Evolutionary conservation across 768 basidiomycete genomes (phyloP).

Genomic region (Lentinula detonsa): DNA sequence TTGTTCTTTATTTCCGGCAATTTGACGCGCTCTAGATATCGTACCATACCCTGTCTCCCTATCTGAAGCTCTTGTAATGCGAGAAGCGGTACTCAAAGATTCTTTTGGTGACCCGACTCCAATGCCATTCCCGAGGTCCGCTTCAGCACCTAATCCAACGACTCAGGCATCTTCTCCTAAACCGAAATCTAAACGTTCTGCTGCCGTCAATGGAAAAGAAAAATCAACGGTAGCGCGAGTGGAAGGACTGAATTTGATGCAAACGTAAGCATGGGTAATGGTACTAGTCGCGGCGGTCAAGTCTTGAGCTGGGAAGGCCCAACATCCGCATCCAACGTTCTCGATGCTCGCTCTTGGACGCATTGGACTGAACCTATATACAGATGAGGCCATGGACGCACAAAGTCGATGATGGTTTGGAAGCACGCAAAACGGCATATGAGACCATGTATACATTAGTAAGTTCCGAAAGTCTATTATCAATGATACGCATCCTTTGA

Average conservation of each 20-base stretch:
- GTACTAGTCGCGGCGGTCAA: constrained; percentile 10
- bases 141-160: constrained; percentile 9
- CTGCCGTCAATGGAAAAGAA: constrained; percentile 25
- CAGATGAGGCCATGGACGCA: no score
- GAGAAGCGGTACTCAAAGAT: constrained; percentile 45
- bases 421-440: no score
- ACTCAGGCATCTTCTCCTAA: constrained; percentile 19
- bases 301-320: constrained; percentile 2
- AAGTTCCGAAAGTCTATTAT: no score
- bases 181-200: constrained; percentile 29
- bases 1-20: neutral
- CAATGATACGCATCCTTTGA: no score
- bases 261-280: constrained; percentile 20
- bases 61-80: constrained; percentile 51
- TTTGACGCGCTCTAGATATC: constrained; percentile 40
- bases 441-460: no score
- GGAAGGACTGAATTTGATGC: constrained; percentile 18
- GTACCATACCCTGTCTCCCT: constrained; percentile 60
- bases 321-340: neutral
- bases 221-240: constrained; percentile 20
- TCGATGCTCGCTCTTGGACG: constrained; percentile 9
- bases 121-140: constrained; percentile 20
- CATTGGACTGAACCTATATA: constrained; percentile 3
- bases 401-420: no score
- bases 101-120: constrained; percentile 47